Evolutionary conservation across 495 filamentous ascomycete genomes (phyloP).

Genomic region (Podospora pseudoanserina): DNA sequence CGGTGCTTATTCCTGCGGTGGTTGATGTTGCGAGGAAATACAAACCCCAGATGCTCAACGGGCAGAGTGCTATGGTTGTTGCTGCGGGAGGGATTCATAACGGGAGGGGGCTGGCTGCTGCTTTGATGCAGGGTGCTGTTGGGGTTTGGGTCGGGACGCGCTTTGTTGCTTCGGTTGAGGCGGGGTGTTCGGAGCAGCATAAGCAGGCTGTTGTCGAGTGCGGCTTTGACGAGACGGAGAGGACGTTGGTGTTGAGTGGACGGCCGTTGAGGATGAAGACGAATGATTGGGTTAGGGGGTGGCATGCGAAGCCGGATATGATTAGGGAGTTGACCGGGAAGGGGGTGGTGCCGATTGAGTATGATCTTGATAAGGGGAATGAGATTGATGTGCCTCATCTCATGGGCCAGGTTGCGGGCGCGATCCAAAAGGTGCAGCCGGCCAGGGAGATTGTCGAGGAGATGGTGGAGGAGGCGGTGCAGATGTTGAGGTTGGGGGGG

Average conservation of each 20-base stretch:
- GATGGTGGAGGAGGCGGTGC: conserved; percentile 78
- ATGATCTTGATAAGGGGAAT: conserved; percentile 70
- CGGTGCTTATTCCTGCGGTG: conserved; percentile 68
- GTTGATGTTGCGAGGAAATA: conserved; percentile 68
- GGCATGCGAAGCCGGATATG: conserved; percentile 70
- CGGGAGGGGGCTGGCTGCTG: conserved; percentile 65
- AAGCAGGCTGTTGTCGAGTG: conserved; percentile 78
- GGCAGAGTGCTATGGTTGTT: conserved; percentile 60
- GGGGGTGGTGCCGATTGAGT: conserved; percentile 73
- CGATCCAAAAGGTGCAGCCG: conserved; percentile 69
- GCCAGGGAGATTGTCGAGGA: conserved; percentile 77
- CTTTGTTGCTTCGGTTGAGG: conserved; percentile 76
- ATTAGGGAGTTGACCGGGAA: conserved; percentile 66
- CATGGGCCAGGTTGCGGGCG: conserved; percentile 90
- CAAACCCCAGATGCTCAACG: conserved; percentile 46
- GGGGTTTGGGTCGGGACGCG: conserved; percentile 84
- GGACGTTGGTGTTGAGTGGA: conserved; percentile 75
- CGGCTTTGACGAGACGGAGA: conserved; percentile 66
- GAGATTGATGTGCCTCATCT: conserved; percentile 80
- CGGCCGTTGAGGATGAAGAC: conserved; percentile 73
- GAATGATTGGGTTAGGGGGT: conserved; percentile 76
- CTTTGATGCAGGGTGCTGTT: conserved; percentile 67
- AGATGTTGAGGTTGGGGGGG: conserved; percentile 57
- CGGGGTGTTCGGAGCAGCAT: conserved; percentile 70
- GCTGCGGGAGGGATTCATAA: conserved; percentile 74